These are phyloP conservation scores for Stylonectria norvegica DNA, from an alignment of 2,329 filamentous ascomycete species.

Conservation along the genomic window DNA sequence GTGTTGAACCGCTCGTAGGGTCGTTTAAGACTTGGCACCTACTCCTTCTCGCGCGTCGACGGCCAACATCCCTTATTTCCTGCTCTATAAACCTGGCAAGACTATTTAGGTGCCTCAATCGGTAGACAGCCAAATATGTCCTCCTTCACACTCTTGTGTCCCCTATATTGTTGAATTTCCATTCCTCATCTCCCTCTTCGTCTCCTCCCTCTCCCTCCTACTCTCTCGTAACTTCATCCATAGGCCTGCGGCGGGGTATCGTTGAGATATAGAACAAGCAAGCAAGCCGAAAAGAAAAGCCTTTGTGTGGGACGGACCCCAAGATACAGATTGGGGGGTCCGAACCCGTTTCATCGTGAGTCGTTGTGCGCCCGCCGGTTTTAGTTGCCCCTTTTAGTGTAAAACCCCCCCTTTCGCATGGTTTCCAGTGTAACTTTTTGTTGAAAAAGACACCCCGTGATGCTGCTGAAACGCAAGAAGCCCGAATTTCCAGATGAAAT, in stretches of 20 bases:
- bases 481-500: constrained; percentile 11
- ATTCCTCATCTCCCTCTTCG: constrained; percentile 2
- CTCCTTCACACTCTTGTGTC: background rate
- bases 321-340: background rate
- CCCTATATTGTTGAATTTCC: constrained; percentile 1
- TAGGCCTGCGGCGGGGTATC: constrained; percentile 37
- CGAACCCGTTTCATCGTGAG: constrained; percentile 6
- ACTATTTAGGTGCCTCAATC: too few species aligned
- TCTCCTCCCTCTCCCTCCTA: constrained; percentile 3
- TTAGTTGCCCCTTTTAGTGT: constrained; percentile 23
- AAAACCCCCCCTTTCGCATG: constrained; percentile 19
- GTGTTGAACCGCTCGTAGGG: too few species aligned
- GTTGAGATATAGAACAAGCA: constrained; percentile 39
- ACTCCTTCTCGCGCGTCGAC: constrained; percentile 1
- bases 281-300: constrained; percentile 18
- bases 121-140: too few species aligned
- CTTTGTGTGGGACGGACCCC: too few species aligned
- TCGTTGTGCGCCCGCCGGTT: constrained; percentile 28
- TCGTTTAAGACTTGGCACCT: constrained; percentile 1
- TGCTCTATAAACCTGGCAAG: too few species aligned
- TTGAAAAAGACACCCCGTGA: constrained; percentile 38
- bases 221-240: constrained; percentile 28
- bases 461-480: constrained; percentile 24
- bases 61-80: too few species aligned
- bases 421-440: constrained; percentile 38